These are phyloP conservation scores for Polytrichum commune DNA, from an alignment of 225 moss, liverwort and hornwort species.

Conservation along the genomic window DNA sequence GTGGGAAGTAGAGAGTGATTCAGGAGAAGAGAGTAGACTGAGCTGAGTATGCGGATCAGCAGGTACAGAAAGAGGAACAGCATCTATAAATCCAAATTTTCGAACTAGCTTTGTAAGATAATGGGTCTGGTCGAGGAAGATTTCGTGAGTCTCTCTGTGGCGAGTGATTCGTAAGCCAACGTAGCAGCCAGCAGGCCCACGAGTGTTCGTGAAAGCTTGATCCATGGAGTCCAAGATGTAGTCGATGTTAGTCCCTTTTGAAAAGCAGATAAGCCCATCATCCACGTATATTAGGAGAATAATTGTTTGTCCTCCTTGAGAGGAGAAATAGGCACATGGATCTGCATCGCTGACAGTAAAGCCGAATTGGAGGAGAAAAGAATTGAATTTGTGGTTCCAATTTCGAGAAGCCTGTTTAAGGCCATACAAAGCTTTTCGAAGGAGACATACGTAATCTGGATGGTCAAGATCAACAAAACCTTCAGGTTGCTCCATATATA, in stretches of 20 bases:
- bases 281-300: background rate
- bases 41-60: background rate
- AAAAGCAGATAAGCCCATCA: background rate
- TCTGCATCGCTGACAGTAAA: too few species aligned
- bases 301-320: background rate
- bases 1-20: too few species aligned
- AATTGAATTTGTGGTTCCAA: too few species aligned
- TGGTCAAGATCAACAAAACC: too few species aligned
- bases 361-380: too few species aligned
- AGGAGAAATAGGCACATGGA: background rate
- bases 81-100: background rate
- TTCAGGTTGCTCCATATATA: too few species aligned
- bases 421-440: too few species aligned
- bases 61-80: background rate
- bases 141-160: background rate
- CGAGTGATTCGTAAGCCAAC: background rate
- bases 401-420: too few species aligned
- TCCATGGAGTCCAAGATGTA: background rate
- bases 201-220: background rate
- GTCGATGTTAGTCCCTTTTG: background rate
- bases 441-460: too few species aligned
- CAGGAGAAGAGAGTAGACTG: background rate
- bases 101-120: background rate
- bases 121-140: background rate
- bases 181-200: background rate